Evolutionary conservation across 1,139 yeast species (phyloP).

Genomic region (Candida sojae): DNA sequence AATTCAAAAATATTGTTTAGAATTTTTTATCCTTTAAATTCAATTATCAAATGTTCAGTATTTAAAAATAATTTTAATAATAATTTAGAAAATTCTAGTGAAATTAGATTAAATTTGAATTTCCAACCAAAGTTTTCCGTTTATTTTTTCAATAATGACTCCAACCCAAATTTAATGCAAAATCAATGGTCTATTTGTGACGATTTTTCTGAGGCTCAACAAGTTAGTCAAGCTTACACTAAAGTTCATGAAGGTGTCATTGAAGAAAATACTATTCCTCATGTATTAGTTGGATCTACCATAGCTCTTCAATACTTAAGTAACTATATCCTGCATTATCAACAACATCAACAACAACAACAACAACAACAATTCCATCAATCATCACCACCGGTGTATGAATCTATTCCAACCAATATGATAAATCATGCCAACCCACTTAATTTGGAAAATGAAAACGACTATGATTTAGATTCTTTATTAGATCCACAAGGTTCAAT

Average conservation of each 20-base stretch:
- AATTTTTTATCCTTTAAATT: conserved; percentile 62
- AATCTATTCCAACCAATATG: neutral
- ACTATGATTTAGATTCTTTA: neutral
- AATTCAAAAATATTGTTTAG: conserved; percentile 67
- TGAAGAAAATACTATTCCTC: conserved; percentile 45
- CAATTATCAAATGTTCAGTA: conserved; percentile 48
- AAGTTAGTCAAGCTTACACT: conserved; percentile 63
- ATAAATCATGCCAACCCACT: neutral
- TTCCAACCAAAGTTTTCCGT: conserved; percentile 78
- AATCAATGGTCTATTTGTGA: conserved; percentile 85
- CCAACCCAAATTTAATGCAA: conserved; percentile 38
- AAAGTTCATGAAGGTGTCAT: conserved; percentile 37
- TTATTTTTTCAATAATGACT: conserved; percentile 53
- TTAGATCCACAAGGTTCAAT: neutral
- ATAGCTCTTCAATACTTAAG: conserved; percentile 54
- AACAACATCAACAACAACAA: conserved; percentile 8
- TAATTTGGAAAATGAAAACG: neutral
- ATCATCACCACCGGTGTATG: neutral
- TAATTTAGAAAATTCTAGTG: conserved; percentile 27
- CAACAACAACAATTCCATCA: conserved; percentile 12
- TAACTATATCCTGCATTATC: conserved; percentile 36
- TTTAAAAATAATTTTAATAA: conserved; percentile 41
- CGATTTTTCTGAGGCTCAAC: conserved; percentile 81
- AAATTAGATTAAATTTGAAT: conserved; percentile 51
- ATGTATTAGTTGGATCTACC: conserved; percentile 55